Evolutionary conservation across 2,329 filamentous ascomycete genomes (phyloP), one percentile per base, ranked within the genome.

Genomic region (Nigrospora sphaerica): DNA sequence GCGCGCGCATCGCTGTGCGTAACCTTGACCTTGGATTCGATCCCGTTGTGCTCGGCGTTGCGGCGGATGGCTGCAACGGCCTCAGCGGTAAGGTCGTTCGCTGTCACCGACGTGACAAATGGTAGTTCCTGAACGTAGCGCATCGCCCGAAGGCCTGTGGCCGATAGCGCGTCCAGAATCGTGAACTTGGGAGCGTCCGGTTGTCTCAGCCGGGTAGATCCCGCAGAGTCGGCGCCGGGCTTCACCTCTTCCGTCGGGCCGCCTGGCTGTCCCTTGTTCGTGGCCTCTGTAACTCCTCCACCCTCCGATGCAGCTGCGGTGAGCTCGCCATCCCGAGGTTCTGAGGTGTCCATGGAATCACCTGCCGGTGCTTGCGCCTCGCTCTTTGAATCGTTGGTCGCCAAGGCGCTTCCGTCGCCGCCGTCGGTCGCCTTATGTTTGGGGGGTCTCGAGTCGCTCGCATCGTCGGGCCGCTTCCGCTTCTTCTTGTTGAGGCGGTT

Each of bases 111-210:
- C 3, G 88, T 93, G 13, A 82, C 77, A 54, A 91, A 89, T 0
- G 93, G 89, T 23, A 98, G 81, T 62, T 98, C 93, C 55, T 90
- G 85, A 1, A 88, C 88, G 65, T 97, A 98, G 49, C 93, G 85
- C 37, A 98, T 68, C 6, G 93, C 93, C 51, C 93, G 84, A 6
- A 98, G 77, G 19, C 93, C 93, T 3, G 91, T 95, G 1, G 93
- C 93, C 11, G 93, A 98, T 6, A 98, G 77, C 0, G 93, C 93
- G 65, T 98, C 93, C 10, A 98, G 80, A 35, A 98, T 92, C n/a
- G 82, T 85, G 59, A 95, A 92, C 11, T 69, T 63, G 12, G 71
- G 67, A 16, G 56, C 55, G 28, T 68, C 64, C 32, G 59, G 46
- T 45, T 54, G 43, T 10, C 52, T 50, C 45, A 56, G 53, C 33